Evolutionary conservation across 73 alveolate species (phyloP).

Genomic region (Effrenium voratum): DNA sequence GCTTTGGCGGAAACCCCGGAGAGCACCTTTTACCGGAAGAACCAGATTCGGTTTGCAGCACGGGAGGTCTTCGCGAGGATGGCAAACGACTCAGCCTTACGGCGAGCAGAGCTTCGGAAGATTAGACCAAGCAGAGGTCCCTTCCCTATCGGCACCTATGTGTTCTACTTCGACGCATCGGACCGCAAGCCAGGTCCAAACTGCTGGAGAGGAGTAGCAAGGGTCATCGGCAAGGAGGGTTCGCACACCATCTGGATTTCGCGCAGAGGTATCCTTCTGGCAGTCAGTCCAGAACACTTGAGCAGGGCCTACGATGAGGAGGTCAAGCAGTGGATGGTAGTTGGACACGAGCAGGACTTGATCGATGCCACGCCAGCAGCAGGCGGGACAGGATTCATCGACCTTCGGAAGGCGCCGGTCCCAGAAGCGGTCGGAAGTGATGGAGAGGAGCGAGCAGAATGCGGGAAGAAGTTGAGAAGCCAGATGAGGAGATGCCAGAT

Average conservation of each 20-base stretch:
- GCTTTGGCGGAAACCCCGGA: not conserved
- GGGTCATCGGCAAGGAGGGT: not conserved
- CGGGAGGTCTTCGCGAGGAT: not conserved
- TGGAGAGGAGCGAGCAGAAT: not conserved
- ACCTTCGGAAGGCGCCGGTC: not conserved
- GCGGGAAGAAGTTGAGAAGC: not conserved
- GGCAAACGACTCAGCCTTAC: not conserved
- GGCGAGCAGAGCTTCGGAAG: not conserved
- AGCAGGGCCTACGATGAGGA: not conserved
- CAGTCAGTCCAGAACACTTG: not conserved
- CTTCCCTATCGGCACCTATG: no score
- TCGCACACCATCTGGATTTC: not conserved
- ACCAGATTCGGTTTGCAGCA: not conserved
- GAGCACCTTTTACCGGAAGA: not conserved
- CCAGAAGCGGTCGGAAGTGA: not conserved
- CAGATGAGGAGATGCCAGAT: not conserved
- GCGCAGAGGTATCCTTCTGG: not conserved
- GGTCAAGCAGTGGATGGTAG: no score
- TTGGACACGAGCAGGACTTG: no score
- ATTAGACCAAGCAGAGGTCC: not conserved
- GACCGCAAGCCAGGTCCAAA: not conserved
- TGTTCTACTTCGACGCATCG: conserved; percentile 10
- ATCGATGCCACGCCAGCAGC: no score
- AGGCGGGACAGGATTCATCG: conserved; percentile 18
- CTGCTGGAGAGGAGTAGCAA: not conserved